These are phyloP conservation scores for Alternaria angustiovoidea DNA, from an alignment of 2,329 filamentous ascomycete genomes.

Conservation along the genomic window DNA sequence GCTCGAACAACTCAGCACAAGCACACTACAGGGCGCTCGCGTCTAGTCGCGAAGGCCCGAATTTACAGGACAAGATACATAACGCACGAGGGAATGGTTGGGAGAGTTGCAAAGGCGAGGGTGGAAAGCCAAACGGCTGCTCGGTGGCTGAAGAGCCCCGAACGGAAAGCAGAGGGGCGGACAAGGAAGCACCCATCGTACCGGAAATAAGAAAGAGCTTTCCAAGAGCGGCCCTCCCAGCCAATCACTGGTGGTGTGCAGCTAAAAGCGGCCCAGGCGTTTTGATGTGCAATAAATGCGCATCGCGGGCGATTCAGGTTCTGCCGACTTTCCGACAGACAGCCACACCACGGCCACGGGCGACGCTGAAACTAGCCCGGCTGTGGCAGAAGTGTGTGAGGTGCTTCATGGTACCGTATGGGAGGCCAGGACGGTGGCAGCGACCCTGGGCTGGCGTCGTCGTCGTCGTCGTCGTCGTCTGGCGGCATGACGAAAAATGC, in stretches of 20 bases:
- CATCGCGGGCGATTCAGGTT: constrained; percentile 10
- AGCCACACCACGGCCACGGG: background rate
- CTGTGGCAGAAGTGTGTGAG: constrained; percentile 2
- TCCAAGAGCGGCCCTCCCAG: constrained; percentile 25
- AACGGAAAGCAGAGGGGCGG: constrained; percentile 11
- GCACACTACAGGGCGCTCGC: constrained; percentile 9
- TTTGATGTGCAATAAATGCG: background rate
- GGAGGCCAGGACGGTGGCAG: background rate
- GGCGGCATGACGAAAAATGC: constrained; percentile 22
- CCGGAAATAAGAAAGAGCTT: constrained; percentile 30
- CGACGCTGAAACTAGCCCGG: constrained; percentile 6
- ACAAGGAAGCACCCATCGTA: constrained; percentile 6
- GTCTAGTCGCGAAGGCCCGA: constrained; percentile 15
- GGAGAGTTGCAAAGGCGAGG: background rate
- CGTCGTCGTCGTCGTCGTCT: background rate
- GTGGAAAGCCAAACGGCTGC: constrained; percentile 10
- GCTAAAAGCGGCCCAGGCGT: constrained; percentile 1
- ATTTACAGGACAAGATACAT: constrained; percentile 10
- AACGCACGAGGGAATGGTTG: constrained; percentile 5
- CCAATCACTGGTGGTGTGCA: constrained; percentile 24
- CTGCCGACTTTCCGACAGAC: constrained; percentile 2
- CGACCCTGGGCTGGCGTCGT: background rate
- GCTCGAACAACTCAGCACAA: constrained; percentile 12
- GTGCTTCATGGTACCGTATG: background rate
- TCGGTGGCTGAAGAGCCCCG: constrained; percentile 13